Percentiles rank a stretch among this genome's conserved stretches.
These are phyloP conservation scores for Sutorius australiensis DNA, from an alignment of 768 basidiomycete species.

Conservation along the genomic window DNA sequence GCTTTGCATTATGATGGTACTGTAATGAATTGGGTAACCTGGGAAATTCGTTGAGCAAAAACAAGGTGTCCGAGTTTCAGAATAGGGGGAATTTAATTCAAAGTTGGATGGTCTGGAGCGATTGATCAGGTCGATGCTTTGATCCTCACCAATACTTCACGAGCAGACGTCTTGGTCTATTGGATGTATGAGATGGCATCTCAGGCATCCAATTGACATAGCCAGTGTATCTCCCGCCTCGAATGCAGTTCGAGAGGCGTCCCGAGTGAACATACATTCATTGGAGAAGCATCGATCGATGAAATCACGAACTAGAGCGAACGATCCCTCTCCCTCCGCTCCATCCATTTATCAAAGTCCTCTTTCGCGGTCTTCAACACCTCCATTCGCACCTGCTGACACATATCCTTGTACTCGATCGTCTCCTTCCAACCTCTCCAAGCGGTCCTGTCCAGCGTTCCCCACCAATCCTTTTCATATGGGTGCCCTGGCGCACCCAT, in stretches of 20 bases:
- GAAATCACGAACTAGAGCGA: not conserved
- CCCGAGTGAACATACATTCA: no score
- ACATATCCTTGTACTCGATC: not conserved
- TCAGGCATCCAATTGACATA: not conserved
- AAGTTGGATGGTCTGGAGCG: not conserved
- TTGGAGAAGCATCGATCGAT: no score
- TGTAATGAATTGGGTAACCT: no score
- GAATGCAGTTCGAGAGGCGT: no score
- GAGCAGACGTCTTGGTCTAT: not conserved
- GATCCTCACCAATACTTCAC: not conserved
- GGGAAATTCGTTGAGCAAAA: no score
- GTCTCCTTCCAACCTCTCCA: constrained; percentile 36
- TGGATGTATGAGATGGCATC: not conserved
- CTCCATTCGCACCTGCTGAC: not conserved
- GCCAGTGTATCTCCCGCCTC: not conserved
- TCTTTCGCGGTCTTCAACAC: not conserved
- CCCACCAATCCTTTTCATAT: constrained; percentile 45
- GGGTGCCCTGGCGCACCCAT: constrained; percentile 49
- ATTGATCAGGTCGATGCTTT: not conserved
- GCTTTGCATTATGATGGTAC: no score
- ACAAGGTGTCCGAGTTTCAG: no score
- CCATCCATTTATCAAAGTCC: not conserved
- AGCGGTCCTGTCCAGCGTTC: constrained; percentile 34
- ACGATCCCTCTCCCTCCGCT: not conserved
- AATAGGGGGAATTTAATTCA: not conserved